A percentile compares a stretch with the other conserved stretches of the same genome.
Conservation (phyloP, 1,284 basidiomycete species). For the Pseudozyma pruni region DNA sequence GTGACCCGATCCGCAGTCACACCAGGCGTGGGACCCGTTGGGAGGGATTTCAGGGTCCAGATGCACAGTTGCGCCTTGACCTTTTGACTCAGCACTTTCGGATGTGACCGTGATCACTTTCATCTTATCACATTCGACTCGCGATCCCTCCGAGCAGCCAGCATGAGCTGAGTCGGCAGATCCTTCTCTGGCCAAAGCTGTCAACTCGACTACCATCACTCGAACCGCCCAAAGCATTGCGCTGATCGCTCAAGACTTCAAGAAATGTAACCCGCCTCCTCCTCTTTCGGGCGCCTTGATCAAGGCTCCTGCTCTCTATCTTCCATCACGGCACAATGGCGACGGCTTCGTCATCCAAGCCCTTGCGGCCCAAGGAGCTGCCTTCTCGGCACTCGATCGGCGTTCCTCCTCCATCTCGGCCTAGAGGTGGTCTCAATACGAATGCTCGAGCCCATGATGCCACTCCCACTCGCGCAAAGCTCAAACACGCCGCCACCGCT, state of each 20-base stretch:
- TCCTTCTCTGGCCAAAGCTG: no score
- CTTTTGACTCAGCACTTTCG: constrained; percentile 5
- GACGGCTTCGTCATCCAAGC: constrained; percentile 5
- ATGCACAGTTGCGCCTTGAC: neutral
- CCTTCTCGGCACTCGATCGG: constrained; percentile 31
- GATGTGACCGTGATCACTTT: neutral
- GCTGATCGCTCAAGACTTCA: neutral
- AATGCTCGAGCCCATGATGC: constrained; percentile 5
- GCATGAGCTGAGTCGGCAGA: neutral
- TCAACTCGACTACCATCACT: neutral
- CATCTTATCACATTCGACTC: neutral
- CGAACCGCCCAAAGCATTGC: constrained; percentile 5
- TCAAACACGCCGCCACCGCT: constrained; percentile 22
- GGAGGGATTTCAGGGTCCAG: constrained; percentile 8
- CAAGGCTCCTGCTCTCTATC: constrained; percentile 3
- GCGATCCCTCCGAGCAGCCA: neutral
- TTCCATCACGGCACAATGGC: neutral
- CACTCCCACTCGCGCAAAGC: constrained; percentile 14
- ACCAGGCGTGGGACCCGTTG: neutral
- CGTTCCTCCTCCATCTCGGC: constrained; percentile 4
- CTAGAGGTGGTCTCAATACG: neutral
- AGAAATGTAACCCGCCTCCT: constrained; percentile 16
- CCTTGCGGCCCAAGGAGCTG: constrained; percentile 15
- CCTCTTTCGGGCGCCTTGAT: neutral
- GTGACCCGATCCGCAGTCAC: neutral